Percentiles rank a stretch among this genome's conserved stretches.
phyloP scores from a whole-genome alignment of 305 asterid genomes.

The Fraxinus floribunda region DNA sequence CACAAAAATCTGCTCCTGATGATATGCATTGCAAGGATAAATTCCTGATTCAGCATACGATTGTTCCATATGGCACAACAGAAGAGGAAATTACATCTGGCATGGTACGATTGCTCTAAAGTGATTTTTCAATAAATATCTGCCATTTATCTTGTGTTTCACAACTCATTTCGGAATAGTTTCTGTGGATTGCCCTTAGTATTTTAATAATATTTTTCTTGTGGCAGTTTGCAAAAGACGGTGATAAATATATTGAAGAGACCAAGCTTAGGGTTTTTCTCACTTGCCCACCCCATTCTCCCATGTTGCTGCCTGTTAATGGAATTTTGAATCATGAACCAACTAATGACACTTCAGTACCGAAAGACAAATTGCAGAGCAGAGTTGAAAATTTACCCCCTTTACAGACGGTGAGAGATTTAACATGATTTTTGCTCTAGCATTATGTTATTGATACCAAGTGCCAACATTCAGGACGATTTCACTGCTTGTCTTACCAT shows the following conservation, averaged over 20 bases:
- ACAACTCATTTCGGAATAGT: neutral
- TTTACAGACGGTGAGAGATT: conserved; percentile 43
- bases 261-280: conserved; percentile 78
- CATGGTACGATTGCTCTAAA: conserved; percentile 51
- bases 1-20: conserved; percentile 60
- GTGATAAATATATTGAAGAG: conserved; percentile 55
- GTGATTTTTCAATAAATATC: conserved; percentile 19
- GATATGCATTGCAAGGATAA: conserved; percentile 85
- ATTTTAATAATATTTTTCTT: conserved; percentile 2
- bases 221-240: conserved; percentile 64
- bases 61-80: conserved; percentile 64
- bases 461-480: conserved; percentile 13
- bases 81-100: conserved; percentile 68
- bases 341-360: conserved; percentile 33
- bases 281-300: conserved; percentile 45
- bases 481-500: conserved; percentile 2
- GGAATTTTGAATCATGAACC: conserved; percentile 61
- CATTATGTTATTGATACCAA: neutral
- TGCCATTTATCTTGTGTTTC: conserved; percentile 13
- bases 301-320: conserved; percentile 53
- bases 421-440: neutral
- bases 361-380: conserved; percentile 39
- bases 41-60: conserved; percentile 77
- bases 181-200: neutral
- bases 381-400: conserved; percentile 52